A percentile compares a stretch with the other conserved stretches of the same genome.
Conservation (phyloP, 768 basidiomycete species). For the Macrolepiota fuliginosa region DNA sequence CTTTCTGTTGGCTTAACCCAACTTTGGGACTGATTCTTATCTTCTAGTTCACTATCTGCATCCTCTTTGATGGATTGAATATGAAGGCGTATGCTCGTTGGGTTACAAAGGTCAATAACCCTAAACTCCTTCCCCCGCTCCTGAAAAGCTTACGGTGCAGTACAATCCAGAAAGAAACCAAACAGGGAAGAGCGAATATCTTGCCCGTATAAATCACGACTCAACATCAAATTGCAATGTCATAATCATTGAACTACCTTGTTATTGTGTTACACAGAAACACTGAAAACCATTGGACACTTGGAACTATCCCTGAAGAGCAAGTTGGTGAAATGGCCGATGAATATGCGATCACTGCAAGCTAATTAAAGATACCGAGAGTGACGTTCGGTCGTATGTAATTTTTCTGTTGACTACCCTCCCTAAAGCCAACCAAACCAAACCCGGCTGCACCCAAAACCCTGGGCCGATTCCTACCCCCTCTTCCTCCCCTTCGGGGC, state of each 20-base stretch:
- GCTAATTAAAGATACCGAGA: neutral
- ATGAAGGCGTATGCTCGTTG: conserved; percentile 1
- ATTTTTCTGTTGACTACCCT: neutral
- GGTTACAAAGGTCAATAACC: neutral
- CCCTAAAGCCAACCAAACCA: neutral
- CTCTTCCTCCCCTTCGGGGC: neutral
- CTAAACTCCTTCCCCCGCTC: neutral
- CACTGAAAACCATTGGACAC: no score
- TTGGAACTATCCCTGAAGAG: no score
- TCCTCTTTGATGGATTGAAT: neutral
- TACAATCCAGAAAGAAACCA: neutral
- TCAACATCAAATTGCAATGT: neutral
- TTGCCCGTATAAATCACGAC: neutral
- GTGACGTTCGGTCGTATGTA: neutral
- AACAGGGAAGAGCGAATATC: neutral
- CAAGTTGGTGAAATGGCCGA: no score
- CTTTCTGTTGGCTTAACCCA: neutral
- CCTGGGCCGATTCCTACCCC: neutral
- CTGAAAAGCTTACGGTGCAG: neutral
- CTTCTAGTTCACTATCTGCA: conserved; percentile 4
- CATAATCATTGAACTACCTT: neutral
- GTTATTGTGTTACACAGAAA: neutral
- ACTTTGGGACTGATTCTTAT: no score
- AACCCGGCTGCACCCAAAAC: neutral
- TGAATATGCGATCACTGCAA: no score